phyloP scores from a whole-genome alignment of 352 stramenopile genomes.

The Globisporangium nodosum region DNA sequence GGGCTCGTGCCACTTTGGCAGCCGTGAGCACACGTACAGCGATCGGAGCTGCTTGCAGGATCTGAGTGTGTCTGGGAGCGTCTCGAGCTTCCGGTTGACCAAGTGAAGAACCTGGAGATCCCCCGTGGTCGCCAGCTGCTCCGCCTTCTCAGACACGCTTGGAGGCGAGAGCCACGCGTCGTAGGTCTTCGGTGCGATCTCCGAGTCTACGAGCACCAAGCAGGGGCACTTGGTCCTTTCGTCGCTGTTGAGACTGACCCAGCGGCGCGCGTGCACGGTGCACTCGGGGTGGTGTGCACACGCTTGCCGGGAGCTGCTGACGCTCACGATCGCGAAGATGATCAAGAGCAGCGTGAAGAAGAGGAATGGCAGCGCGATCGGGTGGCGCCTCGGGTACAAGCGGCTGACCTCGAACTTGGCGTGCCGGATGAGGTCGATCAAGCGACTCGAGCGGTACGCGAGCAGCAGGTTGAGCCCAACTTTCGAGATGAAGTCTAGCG shows the following conservation, averaged over 20 bases:
- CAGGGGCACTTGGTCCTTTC: slow-evolving; percentile 12
- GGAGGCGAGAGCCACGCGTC: slow-evolving; percentile 24
- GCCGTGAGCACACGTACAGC: slow-evolving; percentile 17
- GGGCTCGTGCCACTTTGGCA: too few relatives aligned
- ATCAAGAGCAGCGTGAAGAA: slow-evolving; percentile 5
- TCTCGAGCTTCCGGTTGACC: slow-evolving; percentile 23
- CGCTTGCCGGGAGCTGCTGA: slow-evolving; percentile 8
- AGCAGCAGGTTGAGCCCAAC: slow-evolving; percentile 13
- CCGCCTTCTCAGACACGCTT: slow-evolving; percentile 25
- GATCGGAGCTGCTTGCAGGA: slow-evolving; percentile 23
- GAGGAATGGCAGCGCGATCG: slow-evolving; percentile 8
- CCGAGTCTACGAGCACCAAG: slow-evolving; percentile 8
- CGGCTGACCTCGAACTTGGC: slow-evolving; percentile 4
- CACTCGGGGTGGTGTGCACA: slow-evolving; percentile 7
- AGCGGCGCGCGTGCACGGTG: slow-evolving; percentile 6
- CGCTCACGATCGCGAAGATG: slow-evolving; percentile 14
- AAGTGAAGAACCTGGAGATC: slow-evolving; percentile 27
- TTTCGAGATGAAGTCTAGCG: slow-evolving; percentile 13
- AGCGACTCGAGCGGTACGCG: slow-evolving; percentile 7
- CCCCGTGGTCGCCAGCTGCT: slow-evolving; percentile 17
- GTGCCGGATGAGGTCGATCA: slow-evolving; percentile 10
- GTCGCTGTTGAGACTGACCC: slow-evolving; percentile 8
- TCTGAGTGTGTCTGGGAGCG: slow-evolving; percentile 22
- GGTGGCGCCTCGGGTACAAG: slow-evolving; percentile 10
- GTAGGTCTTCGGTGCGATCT: slow-evolving; percentile 7